These are phyloP conservation scores for Adansonia gregorii DNA, from an alignment of 441 rosid genomes.

Conservation along the genomic window DNA sequence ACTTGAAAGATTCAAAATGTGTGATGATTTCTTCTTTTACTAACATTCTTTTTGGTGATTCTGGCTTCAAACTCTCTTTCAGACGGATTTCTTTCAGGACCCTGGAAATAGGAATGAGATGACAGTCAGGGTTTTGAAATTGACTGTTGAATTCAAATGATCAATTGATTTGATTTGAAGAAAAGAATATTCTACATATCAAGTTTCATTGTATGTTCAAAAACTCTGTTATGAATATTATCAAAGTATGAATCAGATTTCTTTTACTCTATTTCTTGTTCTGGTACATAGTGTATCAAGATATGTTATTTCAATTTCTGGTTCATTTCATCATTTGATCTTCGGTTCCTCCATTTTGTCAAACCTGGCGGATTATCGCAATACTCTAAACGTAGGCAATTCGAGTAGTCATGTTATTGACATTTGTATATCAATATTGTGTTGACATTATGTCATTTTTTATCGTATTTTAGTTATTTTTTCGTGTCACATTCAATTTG, in stretches of 20 bases:
- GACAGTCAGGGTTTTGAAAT: slow-evolving; percentile 30
- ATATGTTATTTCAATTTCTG: too few species aligned
- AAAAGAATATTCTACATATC: background rate
- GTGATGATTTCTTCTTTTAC: background rate
- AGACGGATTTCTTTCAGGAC: background rate
- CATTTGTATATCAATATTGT: too few species aligned
- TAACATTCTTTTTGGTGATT: background rate
- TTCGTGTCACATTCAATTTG: too few species aligned
- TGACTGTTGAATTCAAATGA: slow-evolving; percentile 23
- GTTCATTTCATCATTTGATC: too few species aligned
- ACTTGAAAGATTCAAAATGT: background rate
- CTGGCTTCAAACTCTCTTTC: background rate
- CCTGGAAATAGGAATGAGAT: slow-evolving; percentile 31
- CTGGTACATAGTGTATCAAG: too few species aligned
- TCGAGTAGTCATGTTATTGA: too few species aligned
- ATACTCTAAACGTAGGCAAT: too few species aligned
- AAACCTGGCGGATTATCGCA: too few species aligned
- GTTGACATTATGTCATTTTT: too few species aligned
- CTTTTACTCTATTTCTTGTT: background rate
- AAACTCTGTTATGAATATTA: background rate
- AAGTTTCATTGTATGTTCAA: slow-evolving; percentile 18
- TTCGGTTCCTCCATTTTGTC: too few species aligned
- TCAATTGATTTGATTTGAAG: slow-evolving; percentile 8
- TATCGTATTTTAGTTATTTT: too few species aligned
- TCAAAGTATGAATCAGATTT: background rate